Base-by-base conservation (phyloP, 768 basidiomycete genomes). In the Phlegmacium glaucopus region DNA sequence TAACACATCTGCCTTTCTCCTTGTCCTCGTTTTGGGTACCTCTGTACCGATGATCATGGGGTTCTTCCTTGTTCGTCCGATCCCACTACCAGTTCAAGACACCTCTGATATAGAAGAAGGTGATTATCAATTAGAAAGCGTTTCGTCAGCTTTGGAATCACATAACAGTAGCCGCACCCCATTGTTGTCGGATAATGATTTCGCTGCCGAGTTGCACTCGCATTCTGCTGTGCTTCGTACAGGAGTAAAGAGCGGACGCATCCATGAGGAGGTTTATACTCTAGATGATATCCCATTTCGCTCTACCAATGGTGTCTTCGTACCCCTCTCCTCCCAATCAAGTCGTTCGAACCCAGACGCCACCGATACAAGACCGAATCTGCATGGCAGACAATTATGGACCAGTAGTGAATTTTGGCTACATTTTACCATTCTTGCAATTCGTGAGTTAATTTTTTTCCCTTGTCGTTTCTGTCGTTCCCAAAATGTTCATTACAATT, bases 11-110 rank as follows among this genome's bases (percentile, higher is more conserved):
- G 76, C 82, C 1, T 87, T 95, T 57, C 66, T 97, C 1, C 72
- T 87, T 0, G 66, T 91, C 4, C 79, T 96, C 5, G 78, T 84
- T 1, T 52, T 91, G 2, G 93, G 93, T 2, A 93, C 91, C 0
- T 74, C 89, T 0, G 54, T 84, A 1, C 88, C 90, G 1, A 87
- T 93, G 82, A 61, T 91, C 30, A 54, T 90, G n/a, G 92, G 90
- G 2, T 75, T 82, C 45, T 78, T 92, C 60, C 67, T 85, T 43
- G 73, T 94, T 27, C 77, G 79, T n/a, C 76, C 80, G 6, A 75
- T 94, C 9, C 85, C 88, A 5, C 70, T 83, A 1, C 73, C 78
- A 22, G 22, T 22, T 22, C 22, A 22, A 5, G 22, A 22, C 22
- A 22, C 22, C 22, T 22, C 22, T 22, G 22, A 22, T 22, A 22